Conservation (phyloP, 2,329 filamentous ascomycete genomes). For the Colletotrichum karsti region DNA sequence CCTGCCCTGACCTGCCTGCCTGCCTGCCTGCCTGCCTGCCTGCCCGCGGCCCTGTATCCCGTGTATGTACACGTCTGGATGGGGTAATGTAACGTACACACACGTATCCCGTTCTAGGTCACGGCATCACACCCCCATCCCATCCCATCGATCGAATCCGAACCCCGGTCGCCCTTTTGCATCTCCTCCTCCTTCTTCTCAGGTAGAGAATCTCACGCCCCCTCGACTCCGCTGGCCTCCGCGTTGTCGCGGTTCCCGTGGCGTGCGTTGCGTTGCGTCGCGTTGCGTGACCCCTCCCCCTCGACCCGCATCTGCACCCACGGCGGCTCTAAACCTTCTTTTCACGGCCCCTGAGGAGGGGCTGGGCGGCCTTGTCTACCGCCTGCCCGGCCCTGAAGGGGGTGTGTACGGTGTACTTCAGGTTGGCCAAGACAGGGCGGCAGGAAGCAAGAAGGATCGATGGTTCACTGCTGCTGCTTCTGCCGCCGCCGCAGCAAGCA, state of each 20-base stretch:
- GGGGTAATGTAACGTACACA: neutral
- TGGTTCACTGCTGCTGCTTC: too few species aligned
- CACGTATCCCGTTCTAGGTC: too few species aligned
- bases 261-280: slow-evolving; percentile 1
- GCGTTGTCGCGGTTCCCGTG: neutral
- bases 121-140: too few species aligned
- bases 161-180: neutral
- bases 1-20: neutral
- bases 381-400: too few species aligned
- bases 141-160: too few species aligned
- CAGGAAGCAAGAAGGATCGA: neutral
- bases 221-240: neutral
- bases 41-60: neutral
- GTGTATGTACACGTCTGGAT: neutral
- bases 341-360: neutral
- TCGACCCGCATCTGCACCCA: slow-evolving; percentile 2
- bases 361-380: neutral
- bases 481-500: too few species aligned
- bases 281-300: too few species aligned
- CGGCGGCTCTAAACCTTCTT: slow-evolving; percentile 25
- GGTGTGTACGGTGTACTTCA: too few species aligned
- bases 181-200: neutral
- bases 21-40: neutral
- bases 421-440: neutral
- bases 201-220: neutral